Conservation (phyloP, 139 green algal species). For the Haematococcus lacustris region DNA sequence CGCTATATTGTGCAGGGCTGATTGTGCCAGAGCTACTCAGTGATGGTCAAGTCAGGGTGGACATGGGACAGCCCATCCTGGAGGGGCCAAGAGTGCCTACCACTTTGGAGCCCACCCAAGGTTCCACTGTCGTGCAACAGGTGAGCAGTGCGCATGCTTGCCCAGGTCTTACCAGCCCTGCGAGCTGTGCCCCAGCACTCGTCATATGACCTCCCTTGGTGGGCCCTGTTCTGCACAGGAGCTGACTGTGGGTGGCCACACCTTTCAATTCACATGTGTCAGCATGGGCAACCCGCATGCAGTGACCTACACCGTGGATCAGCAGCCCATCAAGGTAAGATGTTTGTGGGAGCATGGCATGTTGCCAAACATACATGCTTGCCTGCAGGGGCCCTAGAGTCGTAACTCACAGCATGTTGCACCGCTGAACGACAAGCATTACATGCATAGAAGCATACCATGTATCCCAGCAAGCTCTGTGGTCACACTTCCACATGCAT, state of each 20-base stretch:
- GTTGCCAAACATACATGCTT: no score
- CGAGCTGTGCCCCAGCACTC: no score
- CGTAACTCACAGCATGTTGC: no score
- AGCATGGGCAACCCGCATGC: constrained; percentile 98
- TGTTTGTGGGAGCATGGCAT: no score
- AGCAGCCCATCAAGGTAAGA: constrained; percentile 57
- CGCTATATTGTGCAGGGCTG: constrained; percentile 62
- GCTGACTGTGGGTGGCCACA: constrained; percentile 67
- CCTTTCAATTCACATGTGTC: constrained; percentile 80
- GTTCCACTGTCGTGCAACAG: constrained; percentile 61
- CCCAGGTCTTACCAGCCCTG: no score
- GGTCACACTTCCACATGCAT: no score
- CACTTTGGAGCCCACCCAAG: constrained; percentile 64
- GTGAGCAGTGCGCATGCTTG: not conserved
- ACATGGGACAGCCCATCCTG: constrained; percentile 94
- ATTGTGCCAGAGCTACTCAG: constrained; percentile 82
- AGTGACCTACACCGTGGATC: constrained; percentile 70
- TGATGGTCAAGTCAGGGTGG: constrained; percentile 91
- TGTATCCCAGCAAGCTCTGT: no score
- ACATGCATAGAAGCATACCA: no score
- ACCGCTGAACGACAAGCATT: no score
- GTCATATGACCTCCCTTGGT: no score
- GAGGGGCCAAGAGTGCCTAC: constrained; percentile 69
- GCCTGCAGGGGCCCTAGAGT: no score
- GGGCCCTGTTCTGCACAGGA: no score